Base-by-base conservation (phyloP, 2,329 filamentous ascomycete species). In the Rutstroemia sp. region DNA sequence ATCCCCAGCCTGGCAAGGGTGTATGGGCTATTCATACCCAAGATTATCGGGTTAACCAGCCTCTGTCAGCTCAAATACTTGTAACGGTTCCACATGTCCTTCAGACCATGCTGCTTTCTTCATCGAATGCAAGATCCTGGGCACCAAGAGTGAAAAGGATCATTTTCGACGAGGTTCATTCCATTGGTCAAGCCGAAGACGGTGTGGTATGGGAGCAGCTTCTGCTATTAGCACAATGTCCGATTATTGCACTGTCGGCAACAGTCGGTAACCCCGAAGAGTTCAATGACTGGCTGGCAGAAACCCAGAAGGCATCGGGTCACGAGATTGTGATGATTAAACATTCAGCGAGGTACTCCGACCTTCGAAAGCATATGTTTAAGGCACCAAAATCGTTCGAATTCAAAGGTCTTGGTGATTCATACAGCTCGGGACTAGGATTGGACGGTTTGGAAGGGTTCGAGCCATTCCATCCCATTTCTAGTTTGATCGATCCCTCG, bases 91-190 rank as follows among this genome's bases (percentile, higher is more conserved):
- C 88, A 0, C 83, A 90, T 65, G 84, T 92, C 40, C 73, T 92
- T 2, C 87, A 92, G 63, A 90, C 88, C 54, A 88, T 92, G 85
- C 74, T 92, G 1, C 72, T 87, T 50, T 76, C 80, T 0, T 83
- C 86, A 0, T 73, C 75, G 0, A 87, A 90, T 62, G 84, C 86
- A 3, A 79, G 77, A 1, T 70, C 76, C 0, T 92, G 87, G 87
- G 79, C 86, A 0, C 76, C 76, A 3, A 75, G 84, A 52, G 78
- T 92, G 14, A 87, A 82, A 63, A 78, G 86, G 49, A 90, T 92
- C 66, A 89, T 92, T 51, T 92, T 92, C 57, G 88, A 92, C 65
- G 88, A 92, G 71, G 83, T 92, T 2, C 88, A 92, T 67, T 89
- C 82, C 36, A 92, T 92, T 58, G 86, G 88, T 0, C 83, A 91